phyloP scores from a whole-genome alignment of 228 moss, liverwort and hornwort species.

The Sphagnum fallax region DNA sequence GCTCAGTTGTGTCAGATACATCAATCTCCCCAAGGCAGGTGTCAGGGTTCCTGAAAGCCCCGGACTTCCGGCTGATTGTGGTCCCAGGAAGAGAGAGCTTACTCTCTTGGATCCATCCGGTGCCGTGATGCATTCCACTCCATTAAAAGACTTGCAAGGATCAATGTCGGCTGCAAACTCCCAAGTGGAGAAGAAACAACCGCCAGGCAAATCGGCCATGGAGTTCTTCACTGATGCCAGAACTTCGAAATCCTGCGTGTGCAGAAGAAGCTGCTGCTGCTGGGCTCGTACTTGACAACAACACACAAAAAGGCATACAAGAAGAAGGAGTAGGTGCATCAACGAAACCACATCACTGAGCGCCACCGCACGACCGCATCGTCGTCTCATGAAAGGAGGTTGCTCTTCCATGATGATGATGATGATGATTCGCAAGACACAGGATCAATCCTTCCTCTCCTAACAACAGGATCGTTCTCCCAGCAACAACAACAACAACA shows the following conservation, averaged over 20 bases:
- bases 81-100: conserved; percentile 18
- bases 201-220: conserved; percentile 36
- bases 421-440: no score
- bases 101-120: conserved; percentile 29
- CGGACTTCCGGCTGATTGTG: conserved; percentile 15
- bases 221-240: conserved; percentile 20
- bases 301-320: no score
- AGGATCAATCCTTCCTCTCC: no score
- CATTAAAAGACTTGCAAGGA: conserved; percentile 31
- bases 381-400: no score
- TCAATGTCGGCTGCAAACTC: conserved; percentile 25
- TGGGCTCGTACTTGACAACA: background rate
- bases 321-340: no score
- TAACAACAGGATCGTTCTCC: no score
- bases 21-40: conserved; percentile 13
- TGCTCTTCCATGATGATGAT: no score
- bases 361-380: no score
- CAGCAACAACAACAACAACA: no score
- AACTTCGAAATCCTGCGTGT: conserved; percentile 30
- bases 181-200: conserved; percentile 36
- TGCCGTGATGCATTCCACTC: conserved; percentile 17
- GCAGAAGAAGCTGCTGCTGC: conserved; percentile 10
- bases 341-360: no score
- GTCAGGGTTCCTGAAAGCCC: conserved; percentile 25
- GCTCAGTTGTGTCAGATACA: conserved; percentile 23